A percentile compares a stretch with the other conserved stretches of the same genome.
Conservation (phyloP, 192 early-diverging fungal species). For the Entomortierella chlamydospora region DNA sequence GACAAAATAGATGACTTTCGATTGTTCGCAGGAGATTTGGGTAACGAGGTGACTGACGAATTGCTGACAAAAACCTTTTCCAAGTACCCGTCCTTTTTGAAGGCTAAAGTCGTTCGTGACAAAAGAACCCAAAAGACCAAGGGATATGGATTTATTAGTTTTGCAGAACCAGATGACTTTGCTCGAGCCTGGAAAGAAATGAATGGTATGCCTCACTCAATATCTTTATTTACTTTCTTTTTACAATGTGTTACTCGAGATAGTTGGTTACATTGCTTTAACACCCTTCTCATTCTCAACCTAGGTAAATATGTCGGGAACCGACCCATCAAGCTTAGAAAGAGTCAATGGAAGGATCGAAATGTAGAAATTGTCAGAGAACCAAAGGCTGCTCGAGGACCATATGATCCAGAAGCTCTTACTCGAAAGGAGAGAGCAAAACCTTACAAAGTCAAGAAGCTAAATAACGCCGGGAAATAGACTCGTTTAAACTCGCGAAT, state of each 20-base stretch:
- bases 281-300: constrained; percentile 2
- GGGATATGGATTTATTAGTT: constrained; percentile 96
- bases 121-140: constrained; percentile 87
- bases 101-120: constrained; percentile 86
- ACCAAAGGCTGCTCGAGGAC: constrained; percentile 33
- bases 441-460: constrained; percentile 53
- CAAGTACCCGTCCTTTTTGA: constrained; percentile 88
- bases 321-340: constrained; percentile 92
- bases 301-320: constrained; percentile 95
- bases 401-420: constrained; percentile 36
- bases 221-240: neutral
- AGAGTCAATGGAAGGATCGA: constrained; percentile 93
- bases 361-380: constrained; percentile 73
- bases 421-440: constrained; percentile 44
- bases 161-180: constrained; percentile 92
- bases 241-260: neutral
- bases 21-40: constrained; percentile 93
- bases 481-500: no score
- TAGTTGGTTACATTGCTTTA: neutral
- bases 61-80: constrained; percentile 81
- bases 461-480: constrained; percentile 54
- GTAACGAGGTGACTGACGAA: constrained; percentile 93
- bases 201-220: constrained; percentile 72
- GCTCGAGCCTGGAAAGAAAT: constrained; percentile 94
- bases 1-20: constrained; percentile 83